Base-by-base conservation (phyloP, 1,284 basidiomycete genomes). In the Apiotrichum sp. region DNA sequence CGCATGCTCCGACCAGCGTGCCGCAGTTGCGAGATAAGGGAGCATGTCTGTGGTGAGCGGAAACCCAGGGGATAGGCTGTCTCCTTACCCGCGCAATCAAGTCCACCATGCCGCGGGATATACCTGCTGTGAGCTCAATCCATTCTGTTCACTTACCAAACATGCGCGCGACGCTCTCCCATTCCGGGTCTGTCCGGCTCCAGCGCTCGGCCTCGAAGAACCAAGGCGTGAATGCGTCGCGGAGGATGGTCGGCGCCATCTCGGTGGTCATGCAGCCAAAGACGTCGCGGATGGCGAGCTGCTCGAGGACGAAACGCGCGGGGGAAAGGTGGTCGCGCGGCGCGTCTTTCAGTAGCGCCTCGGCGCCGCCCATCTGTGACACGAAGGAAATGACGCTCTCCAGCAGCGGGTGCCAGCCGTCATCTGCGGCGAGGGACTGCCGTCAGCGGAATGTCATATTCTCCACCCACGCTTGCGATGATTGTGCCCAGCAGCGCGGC, bases 211-310 rank as follows among this genome's bases (percentile, higher is more conserved):
- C 62, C 48, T 70, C 67, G 42, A 70, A 70, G 62, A 70, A 72
- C 66, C 68, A 69, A 3, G 65, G 67, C 29, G 64, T 65, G 55
- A 71, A 72, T 1, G 60, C 64, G 11, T 62, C 58, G n/a, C 61
- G 63, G 36, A 73, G 55, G 16, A 74, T 65, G 4, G 57, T 61
- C 1, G 72, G 72, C 7, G 65, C 56, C n/a, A 51, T 39, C 43
- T 67, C 69, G 3, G 71, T 72, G 4, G 68, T 70, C 64, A 74
- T 65, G 53, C 68, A 70, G 1, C 71, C 71, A 53, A 74, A 72
- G 0, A 72, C 69, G 44, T 74, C 71, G 1, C 71, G 56, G 16
- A 66, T 68, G 5, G 69, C 69, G 4, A 74, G 58, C 52, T 74
- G 72, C 56, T 74, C 72, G 31, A 72, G 58, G 29, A 70, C 62